Evolutionary conservation across 345 rosid species (phyloP), one percentile per base, ranked within the genome.

Genomic region (Linum tenue): DNA sequence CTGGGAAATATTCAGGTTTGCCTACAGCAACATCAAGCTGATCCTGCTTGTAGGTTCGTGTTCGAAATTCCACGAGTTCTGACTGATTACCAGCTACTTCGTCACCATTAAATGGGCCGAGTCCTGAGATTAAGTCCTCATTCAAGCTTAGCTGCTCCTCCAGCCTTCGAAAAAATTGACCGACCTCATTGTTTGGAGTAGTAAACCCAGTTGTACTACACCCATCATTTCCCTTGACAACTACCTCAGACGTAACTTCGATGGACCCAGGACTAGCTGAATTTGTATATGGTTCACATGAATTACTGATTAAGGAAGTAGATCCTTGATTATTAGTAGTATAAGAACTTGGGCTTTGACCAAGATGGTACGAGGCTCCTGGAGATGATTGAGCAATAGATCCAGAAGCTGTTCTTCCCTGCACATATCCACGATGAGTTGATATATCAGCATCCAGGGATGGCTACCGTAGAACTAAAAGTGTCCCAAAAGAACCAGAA

Each of bases 121-220:
- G 67, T 43, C 81, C 81, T 67, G 77, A 53, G 43, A 73, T 60
- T 8, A 59, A 61, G 67, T 90, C 97, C 36, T 86, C 95, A 68
- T 83, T 80, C 66, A 90, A 77, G 79, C 99, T 94, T 69, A 94
- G 79, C 75, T 88, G 96, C 81, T 85, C 83, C 68, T 85, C 83
- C 74, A 94, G 76, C 74, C 73, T 84, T 77, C 82, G 78, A 69
- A 92, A 66, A 69, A 84, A 94, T 67, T 80, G 78, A 78, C 63
- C 69, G 65, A 78, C 79, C 35, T 82, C 73, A 64, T 64, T 63
- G 37, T 72, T 78, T 44, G 61, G 56, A 39, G 78, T 68, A 72
- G 67, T 44, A 67, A 71, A 53, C 38, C 78, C 84, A 71, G 62
- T 75, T n/a, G 67, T 63, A 42, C 76, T 65, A 12, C 73, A 78